Percentiles rank a stretch among this genome's conserved stretches.
Conservation (phyloP, 2,329 filamentous ascomycete species). For the Massarina eburnea region DNA sequence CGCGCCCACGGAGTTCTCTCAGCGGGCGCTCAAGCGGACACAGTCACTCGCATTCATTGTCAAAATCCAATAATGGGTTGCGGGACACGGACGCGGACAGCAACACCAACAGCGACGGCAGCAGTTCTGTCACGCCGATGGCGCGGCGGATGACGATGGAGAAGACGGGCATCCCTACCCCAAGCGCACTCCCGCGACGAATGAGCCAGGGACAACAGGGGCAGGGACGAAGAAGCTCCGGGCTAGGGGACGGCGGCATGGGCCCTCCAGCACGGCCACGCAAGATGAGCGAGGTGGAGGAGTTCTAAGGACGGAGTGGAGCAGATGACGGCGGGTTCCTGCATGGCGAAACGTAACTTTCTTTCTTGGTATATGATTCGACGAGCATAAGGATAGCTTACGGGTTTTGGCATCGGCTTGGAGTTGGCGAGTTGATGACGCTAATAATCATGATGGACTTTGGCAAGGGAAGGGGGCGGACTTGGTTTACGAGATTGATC, state of each 20-base stretch:
- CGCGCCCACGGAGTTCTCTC: conserved; percentile 70
- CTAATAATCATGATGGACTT: background rate
- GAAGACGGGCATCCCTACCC: conserved; percentile 53
- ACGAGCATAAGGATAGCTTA: conserved; percentile 17
- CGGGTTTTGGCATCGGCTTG: conserved; percentile 16
- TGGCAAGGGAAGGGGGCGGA: background rate
- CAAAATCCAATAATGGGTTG: conserved; percentile 20
- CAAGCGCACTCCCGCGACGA: conserved; percentile 52
- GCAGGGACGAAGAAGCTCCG: conserved; percentile 43
- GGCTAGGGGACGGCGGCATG: conserved; percentile 48
- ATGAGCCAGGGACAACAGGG: conserved; percentile 54
- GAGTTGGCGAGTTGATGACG: conserved; percentile 9
- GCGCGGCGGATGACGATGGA: conserved; percentile 47
- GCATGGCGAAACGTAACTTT: conserved; percentile 20
- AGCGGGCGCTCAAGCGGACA: conserved; percentile 56
- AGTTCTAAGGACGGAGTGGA: conserved; percentile 48
- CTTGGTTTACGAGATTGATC: background rate
- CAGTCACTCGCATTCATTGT: conserved; percentile 35
- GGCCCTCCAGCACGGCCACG: conserved; percentile 50
- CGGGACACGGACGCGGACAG: conserved; percentile 55
- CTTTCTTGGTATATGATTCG: conserved; percentile 23
- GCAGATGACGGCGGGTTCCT: conserved; percentile 10
- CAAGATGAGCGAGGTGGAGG: conserved; percentile 54
- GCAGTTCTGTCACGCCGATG: conserved; percentile 47
- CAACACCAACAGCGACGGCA: conserved; percentile 38